Evolutionary conservation across 2,329 filamentous ascomycete species (phyloP).

Genomic region (Aspergillus novoparasiticus): DNA sequence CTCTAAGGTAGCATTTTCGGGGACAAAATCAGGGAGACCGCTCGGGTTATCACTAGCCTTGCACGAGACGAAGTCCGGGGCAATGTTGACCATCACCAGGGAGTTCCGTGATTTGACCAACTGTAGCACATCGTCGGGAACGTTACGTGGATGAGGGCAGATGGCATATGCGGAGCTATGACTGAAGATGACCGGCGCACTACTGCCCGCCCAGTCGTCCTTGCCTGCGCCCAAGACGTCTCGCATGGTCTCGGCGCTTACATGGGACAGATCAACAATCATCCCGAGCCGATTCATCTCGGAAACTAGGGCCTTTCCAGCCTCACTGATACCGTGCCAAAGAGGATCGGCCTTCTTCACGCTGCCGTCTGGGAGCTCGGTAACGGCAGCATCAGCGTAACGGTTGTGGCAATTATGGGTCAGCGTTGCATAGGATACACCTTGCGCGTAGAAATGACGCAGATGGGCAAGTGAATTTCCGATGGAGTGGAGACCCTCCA

Average conservation of each 20-base stretch:
- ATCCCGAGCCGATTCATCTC: conserved; percentile 97
- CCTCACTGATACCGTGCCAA: conserved; percentile 68
- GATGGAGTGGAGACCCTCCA: conserved; percentile 92
- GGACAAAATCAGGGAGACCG: conserved; percentile 69
- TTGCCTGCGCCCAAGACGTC: conserved; percentile 70
- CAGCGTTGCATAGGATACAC: conserved; percentile 83
- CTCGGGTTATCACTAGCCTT: conserved; percentile 58
- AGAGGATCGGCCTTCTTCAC: conserved; percentile 42
- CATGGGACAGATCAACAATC: conserved; percentile 88
- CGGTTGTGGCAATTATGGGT: conserved; percentile 93
- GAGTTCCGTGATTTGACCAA: conserved; percentile 73
- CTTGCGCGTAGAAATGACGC: conserved; percentile 73
- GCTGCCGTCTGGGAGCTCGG: conserved; percentile 37
- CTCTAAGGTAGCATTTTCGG: conserved; percentile 69
- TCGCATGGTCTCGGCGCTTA: conserved; percentile 77
- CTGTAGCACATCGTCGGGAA: conserved; percentile 78
- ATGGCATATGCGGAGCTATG: conserved; percentile 81
- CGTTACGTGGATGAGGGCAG: conserved; percentile 88
- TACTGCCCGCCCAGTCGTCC: conserved; percentile 68
- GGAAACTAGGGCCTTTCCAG: conserved; percentile 68
- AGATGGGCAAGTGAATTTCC: conserved; percentile 72
- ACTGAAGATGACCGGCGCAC: conserved; percentile 83
- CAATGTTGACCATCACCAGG: conserved; percentile 90
- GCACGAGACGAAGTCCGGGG: conserved; percentile 81
- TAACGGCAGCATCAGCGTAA: conserved; percentile 80